Conservation (phyloP, 352 stramenopile species). For the Phytophthora meadii region DNA sequence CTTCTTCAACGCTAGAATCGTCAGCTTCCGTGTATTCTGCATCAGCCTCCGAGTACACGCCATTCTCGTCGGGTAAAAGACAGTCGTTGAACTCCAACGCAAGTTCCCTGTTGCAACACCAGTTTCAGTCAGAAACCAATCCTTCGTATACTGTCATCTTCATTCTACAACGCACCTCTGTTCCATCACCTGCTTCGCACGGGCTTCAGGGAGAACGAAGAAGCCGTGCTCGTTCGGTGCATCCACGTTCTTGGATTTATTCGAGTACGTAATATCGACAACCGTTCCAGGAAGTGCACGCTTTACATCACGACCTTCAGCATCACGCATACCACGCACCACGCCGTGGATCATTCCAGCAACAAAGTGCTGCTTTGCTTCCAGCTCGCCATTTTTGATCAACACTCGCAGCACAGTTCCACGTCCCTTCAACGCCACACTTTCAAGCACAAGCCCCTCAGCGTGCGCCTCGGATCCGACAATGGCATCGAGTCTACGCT, state of each 20-base stretch:
- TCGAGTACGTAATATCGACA: conserved; percentile 83
- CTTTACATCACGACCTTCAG: conserved; percentile 63
- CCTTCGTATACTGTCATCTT: not conserved
- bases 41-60: conserved; percentile 2
- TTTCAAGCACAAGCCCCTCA: conserved; percentile 81
- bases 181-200: conserved; percentile 77
- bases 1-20: conserved; percentile 5
- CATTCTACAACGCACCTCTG: conserved; percentile 50
- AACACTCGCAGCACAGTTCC: conserved; percentile 80
- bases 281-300: conserved; percentile 68
- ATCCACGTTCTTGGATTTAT: conserved; percentile 86
- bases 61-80: conserved; percentile 45
- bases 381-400: conserved; percentile 69
- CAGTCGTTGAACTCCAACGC: conserved; percentile 76
- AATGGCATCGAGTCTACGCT: conserved; percentile 49
- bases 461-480: conserved; percentile 43
- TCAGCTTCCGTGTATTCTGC: conserved; percentile 30
- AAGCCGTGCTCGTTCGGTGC: conserved; percentile 84
- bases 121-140: conserved; percentile 5
- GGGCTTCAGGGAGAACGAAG: conserved; percentile 67
- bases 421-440: conserved; percentile 64
- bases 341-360: conserved; percentile 88
- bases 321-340: conserved; percentile 66
- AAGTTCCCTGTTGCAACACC: conserved; percentile 54
- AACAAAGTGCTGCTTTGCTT: conserved; percentile 79